Evolutionary conservation across 83 land plant species (phyloP), one percentile per base, ranked within the genome.

Genomic region (Larix sibirica): DNA sequence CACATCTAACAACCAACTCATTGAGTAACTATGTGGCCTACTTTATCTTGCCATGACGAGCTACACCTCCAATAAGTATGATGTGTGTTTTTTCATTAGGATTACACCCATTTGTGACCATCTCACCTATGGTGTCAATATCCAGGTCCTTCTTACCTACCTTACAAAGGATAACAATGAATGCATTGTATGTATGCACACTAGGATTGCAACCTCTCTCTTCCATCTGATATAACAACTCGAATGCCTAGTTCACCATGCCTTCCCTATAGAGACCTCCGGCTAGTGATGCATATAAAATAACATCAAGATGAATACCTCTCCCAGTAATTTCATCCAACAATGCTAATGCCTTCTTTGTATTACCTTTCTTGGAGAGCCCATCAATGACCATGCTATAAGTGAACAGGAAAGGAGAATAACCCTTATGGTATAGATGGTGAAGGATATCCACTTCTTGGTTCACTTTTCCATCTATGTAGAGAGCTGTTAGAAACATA

Each of bases 391-490:
- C 85, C 0, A 90, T 81, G 58, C 85, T 89, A 20, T 87, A 91
- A 13, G 88, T 87, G 60, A 84, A 54, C 61, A 83, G 50, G 50
- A 84, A 23, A 88, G 94, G 10, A 83, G 81, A 77, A 87, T 0
- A 28, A 28, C 28, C 28, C 28, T 28, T 28, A 28, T 81, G 10
- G 12, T 88, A 82, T 16, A 91, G 81, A 76, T 85, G 83, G 18
- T 82, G 74, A 13, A 91, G 90, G 61, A 91, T 86, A 83, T 86
- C 90, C 12, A 86, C 85, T 13, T 87, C 93, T 62, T 76, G 67
- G 64, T 88, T 87, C 62, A 85, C 90, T 83, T 88, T 91, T 69
- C 93, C 89, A 83, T 91, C 84, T 83, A 87, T 91, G 85, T 90
- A 88, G 4, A 91, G 44, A 18, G 90, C 90, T 33, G 86, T 85